Base-by-base conservation (phyloP, 768 basidiomycete genomes). In the Hygrophorus pudorinus region DNA sequence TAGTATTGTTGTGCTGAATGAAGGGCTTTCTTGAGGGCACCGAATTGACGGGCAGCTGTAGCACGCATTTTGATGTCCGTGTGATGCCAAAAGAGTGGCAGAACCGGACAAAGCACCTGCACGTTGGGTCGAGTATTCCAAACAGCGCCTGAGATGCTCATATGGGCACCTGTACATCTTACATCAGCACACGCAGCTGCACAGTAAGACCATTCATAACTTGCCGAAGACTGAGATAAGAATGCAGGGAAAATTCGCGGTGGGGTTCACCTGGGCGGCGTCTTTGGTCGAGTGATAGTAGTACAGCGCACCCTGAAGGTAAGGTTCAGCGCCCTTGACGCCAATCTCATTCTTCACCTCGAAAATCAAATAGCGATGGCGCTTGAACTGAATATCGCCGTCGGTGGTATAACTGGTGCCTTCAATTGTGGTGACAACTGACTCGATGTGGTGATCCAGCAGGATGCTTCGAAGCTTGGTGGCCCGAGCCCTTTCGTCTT, bases 111-210 rank as follows among this genome's bases (percentile, higher is more conserved):
- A 28, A 65, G 51, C 34, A 60, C 36, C 36, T 62, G 55, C n/a
- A 57, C 42, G 1, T 27, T 34, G 3, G 56, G 58, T 12, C 43
- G 48, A 30, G 52, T 36, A 29, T 51, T 59, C 53, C 53, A 60
- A 2, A 45, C 48, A 5, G 56, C 56, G 29, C 59, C 55, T 12
- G 60, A 55, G 39, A 63, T 58, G 35, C 53, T 34, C 16, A 65
- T 49, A 29, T 50, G 42, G 32, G 60, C 44, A 13, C 60, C 60
- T 61, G 41, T 31, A 42, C 31, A 17, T 14, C 10, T 21, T 32
- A 16, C 24, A 20, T 38, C 37, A 20, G 38, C 39, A 42, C 42
- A 33, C 40, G 46, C 51, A 21, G 20, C 14, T 30, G 34, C 39
- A 27, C 24, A 20, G 42, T 24, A 18, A 12, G 27, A 17, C 24